Evolutionary conservation across 2,329 filamentous ascomycete species (phyloP), one percentile per base, ranked within the genome.

Genomic region (Aspergillus floridensis): DNA sequence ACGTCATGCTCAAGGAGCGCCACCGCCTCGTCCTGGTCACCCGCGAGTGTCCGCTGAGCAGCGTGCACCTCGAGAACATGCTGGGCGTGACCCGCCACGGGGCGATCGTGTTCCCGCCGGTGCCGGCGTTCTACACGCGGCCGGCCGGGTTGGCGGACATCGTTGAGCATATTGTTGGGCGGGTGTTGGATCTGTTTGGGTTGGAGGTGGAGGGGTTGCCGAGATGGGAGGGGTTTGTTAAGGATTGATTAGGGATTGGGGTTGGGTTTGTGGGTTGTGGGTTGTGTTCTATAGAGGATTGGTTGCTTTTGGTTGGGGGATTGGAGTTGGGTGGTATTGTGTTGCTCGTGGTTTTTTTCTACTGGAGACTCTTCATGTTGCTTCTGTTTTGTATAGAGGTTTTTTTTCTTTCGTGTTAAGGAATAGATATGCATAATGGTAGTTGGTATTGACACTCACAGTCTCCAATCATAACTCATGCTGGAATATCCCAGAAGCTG

Each of bases 61-160:
- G 76, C 12, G 79, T 82, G 21, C 79, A 83, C 59, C 44, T 72
- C 41, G 55, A 73, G 1, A 81, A 81, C 58, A 82, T 83, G 80
- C 56, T 79, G 32, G 65, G 65, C 8, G 63, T 80, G 2, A 73
- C 74, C 0, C 66, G 60, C 2, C 58, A 56, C 2, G 78, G 77
- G 0, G 79, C 77, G 0, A 67, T 80, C 4, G 76, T 82, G 8
- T 79, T 75, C 29, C 80, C 79, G 2, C 76, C 79, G 0, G 76
- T 82, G 1, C 72, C 74, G 6, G 79, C 76, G 0, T 81, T 77
- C 41, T 82, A 82, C 62, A 80, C 74, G 5, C 65, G 67, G 41
- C 74, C 79, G 11, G 62, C 63, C 0, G 66, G 64, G 2, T 60
- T 81, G 2, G 74, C 80, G 5, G 79, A 81, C 14, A 38, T 81